These are phyloP conservation scores for Eutrema heterophyllum DNA, from an alignment of 345 rosid genomes.

Conservation along the genomic window DNA sequence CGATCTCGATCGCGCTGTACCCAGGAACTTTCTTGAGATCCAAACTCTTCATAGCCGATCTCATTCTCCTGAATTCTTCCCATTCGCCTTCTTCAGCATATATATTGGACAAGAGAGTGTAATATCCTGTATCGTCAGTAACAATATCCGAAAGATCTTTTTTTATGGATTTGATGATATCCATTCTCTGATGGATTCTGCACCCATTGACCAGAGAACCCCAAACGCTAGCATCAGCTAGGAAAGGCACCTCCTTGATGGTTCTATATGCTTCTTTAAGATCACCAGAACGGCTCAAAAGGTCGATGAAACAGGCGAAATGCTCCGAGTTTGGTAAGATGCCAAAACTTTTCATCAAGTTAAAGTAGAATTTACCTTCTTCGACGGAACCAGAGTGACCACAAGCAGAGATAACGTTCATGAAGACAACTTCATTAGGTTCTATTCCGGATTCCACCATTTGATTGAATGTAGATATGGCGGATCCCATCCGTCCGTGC, in stretches of 20 bases:
- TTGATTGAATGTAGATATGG: conserved; percentile 50
- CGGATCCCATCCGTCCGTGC: conserved; percentile 53
- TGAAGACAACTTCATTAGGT: conserved; percentile 81
- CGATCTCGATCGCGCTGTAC: conserved; percentile 39
- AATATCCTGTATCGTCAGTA: conserved; percentile 62
- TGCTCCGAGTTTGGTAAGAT: conserved; percentile 66
- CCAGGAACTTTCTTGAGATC: conserved; percentile 67
- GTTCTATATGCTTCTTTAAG: conserved; percentile 56
- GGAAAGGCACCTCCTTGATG: conserved; percentile 60
- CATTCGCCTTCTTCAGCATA: conserved; percentile 79
- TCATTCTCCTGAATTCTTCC: conserved; percentile 50
- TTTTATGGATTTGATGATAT: conserved; percentile 50
- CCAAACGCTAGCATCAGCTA: conserved; percentile 63
- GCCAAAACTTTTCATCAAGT: conserved; percentile 50
- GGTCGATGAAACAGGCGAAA: conserved; percentile 74
- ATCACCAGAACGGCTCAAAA: conserved; percentile 76
- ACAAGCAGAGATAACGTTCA: conserved; percentile 78
- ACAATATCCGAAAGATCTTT: conserved; percentile 36
- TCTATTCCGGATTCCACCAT: conserved; percentile 57
- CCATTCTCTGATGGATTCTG: conserved; percentile 64
- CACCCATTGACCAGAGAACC: conserved; percentile 75
- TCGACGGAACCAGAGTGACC: conserved; percentile 70
- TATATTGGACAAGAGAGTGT: conserved; percentile 61
- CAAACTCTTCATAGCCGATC: conserved; percentile 37
- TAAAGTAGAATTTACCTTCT: conserved; percentile 56